A percentile compares a stretch with the other conserved stretches of the same genome.
These are phyloP conservation scores for Solanum pinnatisectum DNA, from an alignment of 257 asterid genomes.

Conservation along the genomic window DNA sequence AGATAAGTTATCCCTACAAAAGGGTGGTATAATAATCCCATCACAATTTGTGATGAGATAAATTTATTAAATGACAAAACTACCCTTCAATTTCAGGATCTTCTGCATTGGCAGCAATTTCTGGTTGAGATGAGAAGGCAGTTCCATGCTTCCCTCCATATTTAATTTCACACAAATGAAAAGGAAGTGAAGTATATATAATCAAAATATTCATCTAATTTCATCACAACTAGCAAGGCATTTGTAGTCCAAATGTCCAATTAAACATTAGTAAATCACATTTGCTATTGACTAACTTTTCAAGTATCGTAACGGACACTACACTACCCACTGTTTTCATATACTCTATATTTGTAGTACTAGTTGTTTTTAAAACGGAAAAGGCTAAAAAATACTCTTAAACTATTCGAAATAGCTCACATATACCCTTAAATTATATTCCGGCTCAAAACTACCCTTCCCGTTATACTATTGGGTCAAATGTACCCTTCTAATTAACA, in stretches of 20 bases:
- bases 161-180: background rate
- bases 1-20: too few relatives aligned
- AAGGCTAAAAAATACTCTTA: too few relatives aligned
- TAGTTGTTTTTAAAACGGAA: background rate
- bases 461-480: too few relatives aligned
- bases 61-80: too few relatives aligned
- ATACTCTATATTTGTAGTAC: background rate
- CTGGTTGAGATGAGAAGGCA: constrained; percentile 23
- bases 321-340: background rate
- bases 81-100: constrained; percentile 18
- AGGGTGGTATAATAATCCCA: too few relatives aligned
- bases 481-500: too few relatives aligned
- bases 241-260: background rate
- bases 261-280: too few relatives aligned
- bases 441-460: too few relatives aligned
- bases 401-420: too few relatives aligned
- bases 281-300: too few relatives aligned
- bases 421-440: too few relatives aligned
- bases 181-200: background rate
- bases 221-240: background rate
- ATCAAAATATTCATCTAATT: background rate
- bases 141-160: constrained; percentile 36
- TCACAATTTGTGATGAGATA: too few relatives aligned
- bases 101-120: background rate
- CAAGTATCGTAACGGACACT: background rate